Evolutionary conservation across 192 early-diverging fungal species (phyloP).

Genomic region (Backusella psychrophila): DNA sequence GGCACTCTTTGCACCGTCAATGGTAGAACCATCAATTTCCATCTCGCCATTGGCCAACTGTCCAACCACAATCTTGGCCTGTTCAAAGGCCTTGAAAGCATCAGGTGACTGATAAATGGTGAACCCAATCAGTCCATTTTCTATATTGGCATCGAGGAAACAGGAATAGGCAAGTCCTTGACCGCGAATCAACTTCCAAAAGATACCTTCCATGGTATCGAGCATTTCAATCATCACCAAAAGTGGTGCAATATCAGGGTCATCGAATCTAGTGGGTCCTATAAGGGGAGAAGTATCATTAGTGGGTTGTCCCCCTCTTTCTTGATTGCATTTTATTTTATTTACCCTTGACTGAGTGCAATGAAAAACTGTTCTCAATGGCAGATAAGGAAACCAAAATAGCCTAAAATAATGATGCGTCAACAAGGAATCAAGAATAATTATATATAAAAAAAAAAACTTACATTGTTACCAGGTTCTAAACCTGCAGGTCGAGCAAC

Average conservation of each 20-base stretch:
- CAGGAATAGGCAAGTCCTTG: slow-evolving; percentile 55
- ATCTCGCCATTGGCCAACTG: slow-evolving; percentile 46
- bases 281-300: not conserved
- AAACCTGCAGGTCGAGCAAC: slow-evolving; percentile 18
- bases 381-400: slow-evolving; percentile 50
- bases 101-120: slow-evolving; percentile 51
- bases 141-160: slow-evolving; percentile 42
- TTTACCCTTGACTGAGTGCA: slow-evolving; percentile 42
- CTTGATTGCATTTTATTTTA: not conserved
- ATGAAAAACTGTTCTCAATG: slow-evolving; percentile 55
- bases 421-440: too few species aligned
- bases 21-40: slow-evolving; percentile 41
- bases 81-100: slow-evolving; percentile 51
- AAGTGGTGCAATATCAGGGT: slow-evolving; percentile 52
- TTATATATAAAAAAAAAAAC: not conserved
- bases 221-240: slow-evolving; percentile 54
- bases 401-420: slow-evolving; percentile 20
- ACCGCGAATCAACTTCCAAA: slow-evolving; percentile 63
- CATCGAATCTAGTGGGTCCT: slow-evolving; percentile 45
- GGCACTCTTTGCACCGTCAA: slow-evolving; percentile 59
- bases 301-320: not conserved
- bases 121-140: slow-evolving; percentile 49
- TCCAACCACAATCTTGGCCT: slow-evolving; percentile 47
- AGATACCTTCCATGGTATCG: slow-evolving; percentile 56
- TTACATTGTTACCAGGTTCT: slow-evolving; percentile 26